phyloP scores from a whole-genome alignment of 2,329 filamentous ascomycete species.

The Teratosphaeria zuluensis region DNA sequence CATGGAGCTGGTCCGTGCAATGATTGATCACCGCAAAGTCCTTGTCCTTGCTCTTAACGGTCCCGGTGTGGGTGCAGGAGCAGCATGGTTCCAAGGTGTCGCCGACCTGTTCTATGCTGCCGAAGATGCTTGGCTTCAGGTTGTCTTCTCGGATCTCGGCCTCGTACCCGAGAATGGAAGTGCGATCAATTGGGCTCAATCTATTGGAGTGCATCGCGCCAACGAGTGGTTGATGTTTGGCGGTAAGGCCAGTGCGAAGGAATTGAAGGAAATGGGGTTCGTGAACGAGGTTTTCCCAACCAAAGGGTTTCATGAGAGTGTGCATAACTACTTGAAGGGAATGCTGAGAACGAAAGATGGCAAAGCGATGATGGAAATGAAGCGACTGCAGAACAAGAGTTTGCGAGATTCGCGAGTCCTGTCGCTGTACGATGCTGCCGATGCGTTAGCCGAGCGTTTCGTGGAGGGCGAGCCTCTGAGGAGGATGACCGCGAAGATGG shows the following conservation, averaged over 20 bases:
- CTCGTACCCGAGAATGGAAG: conserved; percentile 18
- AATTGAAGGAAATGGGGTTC: conserved; percentile 17
- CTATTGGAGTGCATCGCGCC: conserved; percentile 17
- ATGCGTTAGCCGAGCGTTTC: conserved; percentile 18
- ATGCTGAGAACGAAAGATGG: conserved; percentile 17
- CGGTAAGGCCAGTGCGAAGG: conserved; percentile 15
- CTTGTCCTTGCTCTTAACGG: conserved; percentile 19
- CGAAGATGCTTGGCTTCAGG: conserved; percentile 18
- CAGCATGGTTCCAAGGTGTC: conserved; percentile 19
- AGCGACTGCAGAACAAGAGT: conserved; percentile 15
- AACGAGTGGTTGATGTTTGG: conserved; percentile 21
- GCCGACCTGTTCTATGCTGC: conserved; percentile 20
- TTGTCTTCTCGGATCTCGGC: conserved; percentile 18
- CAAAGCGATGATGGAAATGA: conserved; percentile 21
- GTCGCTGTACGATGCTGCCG: conserved; percentile 14
- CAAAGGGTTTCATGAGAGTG: conserved; percentile 16
- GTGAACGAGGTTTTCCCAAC: conserved; percentile 20
- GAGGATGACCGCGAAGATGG: conserved; percentile 21
- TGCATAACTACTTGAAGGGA: conserved; percentile 14
- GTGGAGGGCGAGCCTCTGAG: conserved; percentile 19
- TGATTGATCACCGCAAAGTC: conserved; percentile 22
- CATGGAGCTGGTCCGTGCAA: conserved; percentile 16
- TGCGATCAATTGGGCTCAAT: conserved; percentile 17
- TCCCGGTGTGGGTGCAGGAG: conserved; percentile 19
- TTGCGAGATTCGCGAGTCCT: conserved; percentile 14